Conservation (phyloP, 257 asterid genomes). For the Dorcoceras hygrometricum region DNA sequence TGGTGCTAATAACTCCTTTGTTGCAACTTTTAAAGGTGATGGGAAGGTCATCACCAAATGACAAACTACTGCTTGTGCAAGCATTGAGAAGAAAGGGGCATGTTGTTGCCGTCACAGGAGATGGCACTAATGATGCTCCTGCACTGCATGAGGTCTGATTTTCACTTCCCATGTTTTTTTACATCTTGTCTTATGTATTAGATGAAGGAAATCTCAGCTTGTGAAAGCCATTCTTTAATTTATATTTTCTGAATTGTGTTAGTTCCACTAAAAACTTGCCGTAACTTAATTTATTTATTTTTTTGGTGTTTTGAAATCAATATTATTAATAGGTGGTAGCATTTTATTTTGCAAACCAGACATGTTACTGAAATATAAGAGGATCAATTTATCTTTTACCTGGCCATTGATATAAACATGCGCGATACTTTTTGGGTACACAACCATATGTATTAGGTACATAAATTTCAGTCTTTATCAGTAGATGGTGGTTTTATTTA, state of each 20-base stretch:
- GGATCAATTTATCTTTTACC: not conserved
- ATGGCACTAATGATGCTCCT: conserved; percentile 99
- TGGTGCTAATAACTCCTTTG: conserved; percentile 11
- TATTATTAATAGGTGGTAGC: not conserved
- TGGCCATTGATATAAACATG: not conserved
- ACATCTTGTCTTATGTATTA: conserved; percentile 14
- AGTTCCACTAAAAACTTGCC: not conserved
- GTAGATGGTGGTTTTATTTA: not conserved
- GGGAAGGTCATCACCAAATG: conserved; percentile 99
- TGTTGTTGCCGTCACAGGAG: conserved; percentile 98
- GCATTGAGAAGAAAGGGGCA: conserved; percentile 86
- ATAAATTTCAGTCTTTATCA: conserved; percentile 2
- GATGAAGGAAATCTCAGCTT: not conserved
- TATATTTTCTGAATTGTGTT: not conserved
- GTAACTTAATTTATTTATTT: not conserved
- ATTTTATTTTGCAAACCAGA: conserved; percentile 6
- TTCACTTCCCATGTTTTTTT: not conserved
- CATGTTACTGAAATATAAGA: not conserved
- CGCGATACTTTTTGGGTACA: conserved; percentile 13
- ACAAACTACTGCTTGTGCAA: conserved; percentile 93
- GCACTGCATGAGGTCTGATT: conserved; percentile 87
- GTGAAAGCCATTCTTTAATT: not conserved
- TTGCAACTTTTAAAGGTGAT: conserved; percentile 56
- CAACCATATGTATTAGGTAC: not conserved
- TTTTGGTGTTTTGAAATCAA: conserved; percentile 5